Evolutionary conservation across 2,329 filamentous ascomycete species (phyloP).

Genomic region (Sclerotiophoma versabilis): DNA sequence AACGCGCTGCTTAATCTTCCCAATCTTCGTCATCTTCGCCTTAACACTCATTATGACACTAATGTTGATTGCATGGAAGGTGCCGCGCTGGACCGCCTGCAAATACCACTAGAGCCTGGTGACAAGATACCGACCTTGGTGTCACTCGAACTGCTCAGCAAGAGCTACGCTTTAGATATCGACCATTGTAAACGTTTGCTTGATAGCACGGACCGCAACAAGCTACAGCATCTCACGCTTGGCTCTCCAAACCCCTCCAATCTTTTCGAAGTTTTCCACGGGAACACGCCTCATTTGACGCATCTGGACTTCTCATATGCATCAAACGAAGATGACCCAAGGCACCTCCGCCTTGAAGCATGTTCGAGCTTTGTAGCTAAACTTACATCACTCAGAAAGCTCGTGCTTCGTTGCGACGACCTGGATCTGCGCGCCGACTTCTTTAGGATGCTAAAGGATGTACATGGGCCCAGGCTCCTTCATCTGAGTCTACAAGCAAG

Average conservation of each 20-base stretch:
- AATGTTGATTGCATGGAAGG: not conserved
- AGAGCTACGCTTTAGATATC: slow-evolving; percentile 17
- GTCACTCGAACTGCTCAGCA: slow-evolving; percentile 16
- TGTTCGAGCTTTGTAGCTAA: not conserved
- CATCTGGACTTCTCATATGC: slow-evolving; percentile 7
- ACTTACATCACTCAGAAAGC: not conserved
- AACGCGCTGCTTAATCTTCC: slow-evolving; percentile 11
- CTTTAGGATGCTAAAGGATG: not conserved
- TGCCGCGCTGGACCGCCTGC: not conserved
- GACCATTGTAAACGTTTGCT: slow-evolving; percentile 16
- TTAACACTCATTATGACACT: slow-evolving; percentile 18
- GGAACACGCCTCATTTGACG: slow-evolving; percentile 4
- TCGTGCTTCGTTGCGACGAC: not conserved
- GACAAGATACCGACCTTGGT: slow-evolving; percentile 21
- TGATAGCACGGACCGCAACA: slow-evolving; percentile 17
- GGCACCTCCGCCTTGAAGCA: not conserved
- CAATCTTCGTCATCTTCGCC: slow-evolving; percentile 14
- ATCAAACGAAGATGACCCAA: slow-evolving; percentile 2
- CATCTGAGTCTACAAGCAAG: not conserved
- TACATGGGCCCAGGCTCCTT: not conserved
- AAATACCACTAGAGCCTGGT: slow-evolving; percentile 17
- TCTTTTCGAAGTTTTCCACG: slow-evolving; percentile 19
- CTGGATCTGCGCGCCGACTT: not conserved
- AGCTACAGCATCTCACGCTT: slow-evolving; percentile 19
- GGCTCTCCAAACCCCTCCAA: slow-evolving; percentile 3